Base-by-base conservation (phyloP, 306 rosid genomes). In the Alnus glutinosa region DNA sequence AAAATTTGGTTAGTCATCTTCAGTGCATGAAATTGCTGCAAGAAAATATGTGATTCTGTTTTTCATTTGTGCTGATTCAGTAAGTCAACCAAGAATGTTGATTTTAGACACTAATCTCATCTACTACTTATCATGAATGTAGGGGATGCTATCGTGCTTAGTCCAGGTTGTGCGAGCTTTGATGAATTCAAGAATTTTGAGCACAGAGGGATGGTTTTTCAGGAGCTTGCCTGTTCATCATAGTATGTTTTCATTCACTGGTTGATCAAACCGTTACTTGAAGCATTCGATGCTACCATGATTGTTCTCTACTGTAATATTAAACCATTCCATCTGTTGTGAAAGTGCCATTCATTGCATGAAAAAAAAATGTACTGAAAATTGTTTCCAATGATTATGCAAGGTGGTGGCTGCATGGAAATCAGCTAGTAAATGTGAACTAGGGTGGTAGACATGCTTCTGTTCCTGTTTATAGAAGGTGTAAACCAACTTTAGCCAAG, bases 91-190 rank as follows among this genome's bases (percentile, higher is more conserved):
- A 59, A 28, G 14, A 37, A 54, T 75, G 48, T n/a, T 42, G 39
- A 57, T 70, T 58, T n/a, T 23, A 39, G 47, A 32, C 15, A 70
- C 32, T 39, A 19, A 78, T 50, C 49, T 42, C 52, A 49, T 49
- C 52, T 32, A 46, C 18, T 18, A 51, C 58, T n/a, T 75, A n/a
- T 61, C 30, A 9, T 19, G 58, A 18, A 39, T 48, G 68, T 70
- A 83, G 86, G 86, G 75, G 83, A 83, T 36, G 57, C 75, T 52
- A 75, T 83, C 36, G 74, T 83, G 54, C 74, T 75, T 13, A 79
- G 83, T 70, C 86, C 80, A 11, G 83, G 80, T 32, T 83, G 86
- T 59, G 68, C 83, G 37, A 83, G 83, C 86, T 83, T 79, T 71
- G 83, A 83, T 64, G 83, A 83, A 19, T 79, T 83, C 57, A 70